Evolutionary conservation across 306 rosid genomes (phyloP).

Genomic region (Datisca glomerata): DNA sequence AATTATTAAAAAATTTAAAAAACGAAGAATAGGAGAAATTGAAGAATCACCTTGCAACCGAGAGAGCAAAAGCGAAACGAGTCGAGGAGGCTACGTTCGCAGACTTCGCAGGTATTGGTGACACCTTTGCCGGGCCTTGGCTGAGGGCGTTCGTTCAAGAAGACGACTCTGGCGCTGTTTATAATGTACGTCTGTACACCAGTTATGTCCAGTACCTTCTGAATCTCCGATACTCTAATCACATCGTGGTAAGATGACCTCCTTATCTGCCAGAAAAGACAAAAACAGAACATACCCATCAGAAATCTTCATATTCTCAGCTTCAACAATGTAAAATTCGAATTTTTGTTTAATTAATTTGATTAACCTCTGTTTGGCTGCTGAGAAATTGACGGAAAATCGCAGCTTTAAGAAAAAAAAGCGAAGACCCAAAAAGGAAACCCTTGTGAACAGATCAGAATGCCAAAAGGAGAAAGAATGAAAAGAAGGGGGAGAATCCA

Average conservation of each 20-base stretch:
- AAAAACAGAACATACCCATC: constrained; percentile 1
- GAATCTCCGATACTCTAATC: constrained; percentile 85
- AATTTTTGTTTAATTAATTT: too few species aligned
- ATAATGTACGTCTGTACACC: constrained; percentile 97
- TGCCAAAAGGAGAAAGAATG: neutral
- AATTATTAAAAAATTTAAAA: neutral
- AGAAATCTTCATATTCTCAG: constrained; percentile 1
- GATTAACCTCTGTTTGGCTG: neutral
- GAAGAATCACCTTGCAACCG: constrained; percentile 77
- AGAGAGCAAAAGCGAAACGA: constrained; percentile 91
- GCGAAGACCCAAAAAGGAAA: neutral
- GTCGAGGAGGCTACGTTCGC: constrained; percentile 95
- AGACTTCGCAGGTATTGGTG: constrained; percentile 95
- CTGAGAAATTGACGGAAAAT: neutral
- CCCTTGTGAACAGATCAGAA: neutral
- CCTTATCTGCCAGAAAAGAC: constrained; percentile 51
- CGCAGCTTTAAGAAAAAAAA: constrained; percentile 14
- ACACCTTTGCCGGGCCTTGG: constrained; percentile 99
- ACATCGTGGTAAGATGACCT: constrained; percentile 98
- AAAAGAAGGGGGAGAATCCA: constrained; percentile 2
- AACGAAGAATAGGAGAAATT: neutral
- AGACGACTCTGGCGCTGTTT: constrained; percentile 94
- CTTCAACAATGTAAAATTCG: too few species aligned
- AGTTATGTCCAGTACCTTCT: constrained; percentile 77
- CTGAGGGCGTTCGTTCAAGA: constrained; percentile 94